Evolutionary conservation across 192 early-diverging fungal species (phyloP).

Genomic region (Coemansia sp.): DNA sequence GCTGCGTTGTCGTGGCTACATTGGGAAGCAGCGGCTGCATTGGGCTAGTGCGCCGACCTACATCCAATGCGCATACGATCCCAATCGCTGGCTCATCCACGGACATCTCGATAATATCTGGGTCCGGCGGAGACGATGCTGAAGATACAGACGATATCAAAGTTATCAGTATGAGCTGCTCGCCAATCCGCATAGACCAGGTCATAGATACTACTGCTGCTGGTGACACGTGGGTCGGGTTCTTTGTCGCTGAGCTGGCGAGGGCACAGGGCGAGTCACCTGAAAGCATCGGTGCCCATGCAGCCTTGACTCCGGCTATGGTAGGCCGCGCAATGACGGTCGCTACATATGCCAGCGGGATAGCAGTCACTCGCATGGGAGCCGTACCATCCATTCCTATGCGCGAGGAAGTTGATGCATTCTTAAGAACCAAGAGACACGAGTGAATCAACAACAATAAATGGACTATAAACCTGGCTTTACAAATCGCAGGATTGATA

Average conservation of each 20-base stretch:
- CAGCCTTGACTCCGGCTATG: conserved; percentile 31
- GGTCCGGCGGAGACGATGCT: not conserved
- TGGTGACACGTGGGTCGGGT: conserved; percentile 55
- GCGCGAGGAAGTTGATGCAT: conserved; percentile 29
- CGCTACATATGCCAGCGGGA: conserved; percentile 40
- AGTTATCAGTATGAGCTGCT: conserved; percentile 17
- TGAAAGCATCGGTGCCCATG: conserved; percentile 31
- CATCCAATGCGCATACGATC: conserved; percentile 20
- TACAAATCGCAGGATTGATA: conserved; percentile 35
- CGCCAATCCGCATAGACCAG: conserved; percentile 22
- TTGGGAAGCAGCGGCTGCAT: conserved; percentile 31
- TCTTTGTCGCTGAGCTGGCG: conserved; percentile 49
- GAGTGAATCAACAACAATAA: not conserved
- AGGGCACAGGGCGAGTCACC: conserved; percentile 31
- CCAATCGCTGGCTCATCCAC: conserved; percentile 10
- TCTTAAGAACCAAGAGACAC: conserved; percentile 13
- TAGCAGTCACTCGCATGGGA: conserved; percentile 38
- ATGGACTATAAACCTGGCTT: not conserved
- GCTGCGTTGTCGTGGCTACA: conserved; percentile 27
- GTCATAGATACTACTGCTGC: conserved; percentile 50
- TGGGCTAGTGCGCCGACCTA: conserved; percentile 26
- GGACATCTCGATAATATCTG: not conserved
- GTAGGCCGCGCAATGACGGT: conserved; percentile 34
- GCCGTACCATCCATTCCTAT: conserved; percentile 44
- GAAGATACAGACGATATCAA: conserved; percentile 11